Base-by-base conservation (phyloP, 176 grass and related monocot genomes). In the Ampelocalamus luodianensis region DNA sequence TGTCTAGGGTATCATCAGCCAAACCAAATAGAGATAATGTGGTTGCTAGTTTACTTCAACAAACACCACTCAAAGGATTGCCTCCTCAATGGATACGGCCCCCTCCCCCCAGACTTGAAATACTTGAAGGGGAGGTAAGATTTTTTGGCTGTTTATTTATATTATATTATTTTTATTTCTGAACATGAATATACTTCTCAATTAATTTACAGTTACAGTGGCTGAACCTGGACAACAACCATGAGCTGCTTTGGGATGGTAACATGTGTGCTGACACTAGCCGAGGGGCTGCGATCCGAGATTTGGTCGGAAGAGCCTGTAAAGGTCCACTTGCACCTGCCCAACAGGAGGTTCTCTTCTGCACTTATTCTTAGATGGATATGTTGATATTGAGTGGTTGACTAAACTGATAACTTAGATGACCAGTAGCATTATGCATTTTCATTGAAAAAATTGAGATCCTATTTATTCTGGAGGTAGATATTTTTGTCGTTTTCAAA, bases 181-280 rank as follows among this genome's bases (percentile, higher is more conserved):
- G 46, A 82, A 82, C 72, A 64, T 69, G 79, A 13, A 50, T 43
- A 18, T 7, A 67, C 44, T 70, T 88, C 39, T 78, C 66, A 5
- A 46, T 85, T 68, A 26, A 82, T 93, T 46, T 81, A 83, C 87
- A 98, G 96, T 79, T 95, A 80, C 83, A 91, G 38, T 98, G 96
- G 96, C 74, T 98, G 53, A 95, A 94, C 79, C 83, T 87, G 73
- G 96, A 98, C 63, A 93, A 92, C 75, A 93, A 86, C 65, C 93
- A 98, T 70, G 96, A 98, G 56, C 84, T 93, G 71, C 84, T 95
- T 80, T 98, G 96, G 93, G 96, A 98, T 89, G 82, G 87, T 79
- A 85, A 79, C 72, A 98, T 98, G 96, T 98, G 96, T 84, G 89
- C 87, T 79, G 91, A 95, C 70, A 92, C 93, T 63, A 98, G 91